These are phyloP conservation scores for Trichoderma asperelloides DNA, from an alignment of 495 filamentous ascomycete genomes.

Conservation along the genomic window DNA sequence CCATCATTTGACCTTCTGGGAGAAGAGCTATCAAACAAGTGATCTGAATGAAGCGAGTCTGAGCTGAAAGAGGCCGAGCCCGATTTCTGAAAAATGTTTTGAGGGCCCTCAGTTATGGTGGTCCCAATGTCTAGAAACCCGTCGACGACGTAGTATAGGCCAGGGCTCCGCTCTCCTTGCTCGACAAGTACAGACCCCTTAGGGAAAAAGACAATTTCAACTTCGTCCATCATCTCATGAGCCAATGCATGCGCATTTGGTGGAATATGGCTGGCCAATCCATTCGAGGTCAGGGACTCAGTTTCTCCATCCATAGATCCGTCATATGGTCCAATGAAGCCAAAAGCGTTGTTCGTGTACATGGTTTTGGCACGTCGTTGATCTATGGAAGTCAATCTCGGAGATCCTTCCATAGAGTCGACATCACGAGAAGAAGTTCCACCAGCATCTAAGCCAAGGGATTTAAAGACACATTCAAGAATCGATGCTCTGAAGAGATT, in stretches of 20 bases:
- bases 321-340: constrained; percentile 87
- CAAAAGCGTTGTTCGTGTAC: constrained; percentile 79
- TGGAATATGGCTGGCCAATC: constrained; percentile 31
- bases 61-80: constrained; percentile 34
- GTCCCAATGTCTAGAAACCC: constrained; percentile 91
- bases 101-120: constrained; percentile 23
- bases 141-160: constrained; percentile 95
- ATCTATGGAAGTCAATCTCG: constrained; percentile 77
- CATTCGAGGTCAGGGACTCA: constrained; percentile 67
- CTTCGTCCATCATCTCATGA: constrained; percentile 73
- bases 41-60: constrained; percentile 26
- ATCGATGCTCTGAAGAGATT: constrained; percentile 80
- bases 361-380: constrained; percentile 73
- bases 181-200: constrained; percentile 94
- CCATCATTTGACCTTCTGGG: constrained; percentile 25
- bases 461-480: constrained; percentile 90
- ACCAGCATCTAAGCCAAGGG: constrained; percentile 70
- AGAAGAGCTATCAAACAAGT: constrained; percentile 18
- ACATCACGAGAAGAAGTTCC: constrained; percentile 55
- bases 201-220: constrained; percentile 97
- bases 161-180: constrained; percentile 90
- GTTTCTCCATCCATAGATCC: constrained; percentile 73
- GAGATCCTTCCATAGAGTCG: constrained; percentile 74
- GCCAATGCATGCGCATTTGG: constrained; percentile 46
- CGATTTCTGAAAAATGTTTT: constrained; percentile 13